A percentile compares a stretch with the other conserved stretches of the same genome.
These are phyloP conservation scores for Haematococcus sp. DNA, from an alignment of 139 green algal species.

Conservation along the genomic window DNA sequence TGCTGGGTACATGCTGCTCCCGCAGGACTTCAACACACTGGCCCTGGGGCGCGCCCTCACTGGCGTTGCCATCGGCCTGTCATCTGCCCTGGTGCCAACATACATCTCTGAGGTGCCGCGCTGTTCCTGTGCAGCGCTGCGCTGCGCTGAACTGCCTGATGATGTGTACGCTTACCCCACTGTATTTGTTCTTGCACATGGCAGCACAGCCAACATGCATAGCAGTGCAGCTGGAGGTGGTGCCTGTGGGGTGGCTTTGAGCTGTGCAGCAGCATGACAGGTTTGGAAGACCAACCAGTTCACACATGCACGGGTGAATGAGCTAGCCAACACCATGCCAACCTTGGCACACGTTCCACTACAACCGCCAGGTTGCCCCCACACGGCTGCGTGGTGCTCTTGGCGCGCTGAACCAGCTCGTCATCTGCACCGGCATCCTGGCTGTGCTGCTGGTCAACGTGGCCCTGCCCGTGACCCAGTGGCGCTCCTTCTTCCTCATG, in stretches of 20 bases:
- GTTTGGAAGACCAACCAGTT: too few species aligned
- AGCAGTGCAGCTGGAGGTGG: neutral
- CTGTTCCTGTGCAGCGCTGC: too few species aligned
- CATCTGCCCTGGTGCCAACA: conserved; percentile 87
- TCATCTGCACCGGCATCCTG: conserved; percentile 96
- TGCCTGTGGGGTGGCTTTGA: neutral
- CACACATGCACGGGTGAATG: too few species aligned
- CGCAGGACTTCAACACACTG: conserved; percentile 61
- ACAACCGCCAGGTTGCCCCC: conserved; percentile 88
- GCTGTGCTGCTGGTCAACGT: conserved; percentile 85
- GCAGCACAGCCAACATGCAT: neutral
- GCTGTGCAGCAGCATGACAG: too few species aligned
- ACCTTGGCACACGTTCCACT: too few species aligned
- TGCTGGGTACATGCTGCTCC: too few species aligned
- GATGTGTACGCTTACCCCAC: too few species aligned
- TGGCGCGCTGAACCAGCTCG: conserved; percentile 93
- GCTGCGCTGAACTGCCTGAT: too few species aligned
- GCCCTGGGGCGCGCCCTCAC: conserved; percentile 75
- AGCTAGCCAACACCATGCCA: too few species aligned
- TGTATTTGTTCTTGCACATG: too few species aligned
- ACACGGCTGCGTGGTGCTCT: conserved; percentile 78
- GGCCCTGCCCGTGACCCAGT: conserved; percentile 62
- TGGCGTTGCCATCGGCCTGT: conserved; percentile 90
- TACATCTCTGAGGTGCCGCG: conserved; percentile 86
- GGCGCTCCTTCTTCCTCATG: conserved; percentile 87